These are phyloP conservation scores for Polyrhizophydium stewartii DNA, from an alignment of 371 early-diverging fungal genomes.

Conservation along the genomic window DNA sequence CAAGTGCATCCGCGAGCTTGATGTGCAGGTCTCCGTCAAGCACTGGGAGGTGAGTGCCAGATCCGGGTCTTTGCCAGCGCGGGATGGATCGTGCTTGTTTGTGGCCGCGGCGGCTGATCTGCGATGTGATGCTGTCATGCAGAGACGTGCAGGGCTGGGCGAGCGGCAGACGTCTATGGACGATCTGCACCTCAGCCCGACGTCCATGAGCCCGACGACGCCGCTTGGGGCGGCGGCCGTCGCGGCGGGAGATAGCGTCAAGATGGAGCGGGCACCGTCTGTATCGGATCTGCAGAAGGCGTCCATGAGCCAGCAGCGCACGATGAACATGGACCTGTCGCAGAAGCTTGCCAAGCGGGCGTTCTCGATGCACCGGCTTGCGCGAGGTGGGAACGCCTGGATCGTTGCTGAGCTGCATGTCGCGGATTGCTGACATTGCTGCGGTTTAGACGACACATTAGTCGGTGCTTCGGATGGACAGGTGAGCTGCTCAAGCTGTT, in stretches of 20 bases:
- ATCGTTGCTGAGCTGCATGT: neutral
- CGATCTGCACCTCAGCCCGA: neutral
- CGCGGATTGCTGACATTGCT: no score
- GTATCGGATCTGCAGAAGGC: neutral
- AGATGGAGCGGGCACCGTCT: neutral
- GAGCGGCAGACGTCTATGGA: neutral
- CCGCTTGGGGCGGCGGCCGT: neutral
- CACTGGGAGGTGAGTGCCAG: constrained; percentile 6
- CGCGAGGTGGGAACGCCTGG: neutral
- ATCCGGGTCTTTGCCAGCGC: no score
- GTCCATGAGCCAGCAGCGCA: neutral
- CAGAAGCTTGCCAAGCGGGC: neutral
- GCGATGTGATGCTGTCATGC: no score
- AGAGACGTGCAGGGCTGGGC: neutral
- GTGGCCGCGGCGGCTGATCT: no score
- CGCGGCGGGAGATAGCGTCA: neutral
- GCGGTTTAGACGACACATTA: no score
- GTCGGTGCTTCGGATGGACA: no score
- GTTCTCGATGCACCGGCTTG: neutral
- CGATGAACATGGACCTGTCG: neutral
- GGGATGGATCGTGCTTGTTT: no score
- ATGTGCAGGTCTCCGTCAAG: constrained; percentile 20
- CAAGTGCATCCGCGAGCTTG: constrained; percentile 39
- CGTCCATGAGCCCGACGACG: neutral
- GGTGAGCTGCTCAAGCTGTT: no score